Base-by-base conservation (phyloP, 108 stramenopile genomes). In the Cyclotella distinguenda region DNA sequence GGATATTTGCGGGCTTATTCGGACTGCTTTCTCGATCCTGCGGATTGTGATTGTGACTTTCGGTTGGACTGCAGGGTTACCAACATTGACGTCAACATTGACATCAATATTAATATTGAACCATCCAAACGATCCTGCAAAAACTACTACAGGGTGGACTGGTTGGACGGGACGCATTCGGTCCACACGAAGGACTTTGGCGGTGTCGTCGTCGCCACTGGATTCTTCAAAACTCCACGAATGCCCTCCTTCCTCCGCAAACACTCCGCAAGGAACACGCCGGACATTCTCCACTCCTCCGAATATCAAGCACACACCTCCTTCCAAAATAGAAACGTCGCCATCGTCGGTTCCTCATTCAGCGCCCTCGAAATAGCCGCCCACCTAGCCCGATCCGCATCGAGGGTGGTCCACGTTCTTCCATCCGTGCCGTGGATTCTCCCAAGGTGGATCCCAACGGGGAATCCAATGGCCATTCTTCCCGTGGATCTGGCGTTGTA, bases 351-450 rank as follows among this genome's bases (percentile, higher is more conserved):
- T 46, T 60, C 80, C 10, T 84, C 84, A 15, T 84, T 84, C 67
- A 81, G 79, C 47, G 81, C 82, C 13, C 59, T 87, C 18, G 86
- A 84, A 64, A 87, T 87, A 63, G 82, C 83, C 33, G 72, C 75
- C n/a, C 82, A 87, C 55, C 32, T 87, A 10, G 58, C 77, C 36
- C 64, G 64, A 33, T 68, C 72, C 36, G 86, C 71, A 10, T 72
- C 77, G 43, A 52, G 71, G 34, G 80, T 83, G 12, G 68, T 86
- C 19, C 65, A 67, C 34, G 67, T 86, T 27, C 32, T 82, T 25
- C 78, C 85, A 26, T 68, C 68, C 23, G 75, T 86, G 36, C 85
- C 85, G n/a, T 86, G 83, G 82, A 81, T 86, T 1, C 25, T 86
- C 27, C 85, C 85, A 43, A 80, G 85, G 0, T 84, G 76, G 51